Conservation (phyloP, 2,329 filamentous ascomycete species). For the Fusarium circinatum region DNA sequence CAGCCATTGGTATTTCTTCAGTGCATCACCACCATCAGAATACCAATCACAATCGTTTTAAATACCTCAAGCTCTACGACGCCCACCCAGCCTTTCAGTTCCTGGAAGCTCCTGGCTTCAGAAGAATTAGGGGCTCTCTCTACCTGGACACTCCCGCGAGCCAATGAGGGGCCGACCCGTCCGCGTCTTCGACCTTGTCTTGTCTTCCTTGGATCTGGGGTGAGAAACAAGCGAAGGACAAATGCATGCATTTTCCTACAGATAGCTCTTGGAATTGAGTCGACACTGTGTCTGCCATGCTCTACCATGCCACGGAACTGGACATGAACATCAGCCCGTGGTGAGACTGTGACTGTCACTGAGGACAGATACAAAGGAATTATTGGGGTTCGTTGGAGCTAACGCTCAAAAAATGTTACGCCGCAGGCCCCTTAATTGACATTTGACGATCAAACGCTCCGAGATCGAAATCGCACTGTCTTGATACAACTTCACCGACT, state of each 20-base stretch:
- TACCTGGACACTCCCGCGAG: slow-evolving; percentile 27
- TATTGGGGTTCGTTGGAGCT: background rate
- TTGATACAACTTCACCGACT: slow-evolving; percentile 7
- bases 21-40: background rate
- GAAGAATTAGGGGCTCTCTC: slow-evolving; percentile 43
- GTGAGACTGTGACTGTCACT: background rate
- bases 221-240: slow-evolving; percentile 35
- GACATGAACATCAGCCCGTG: slow-evolving; percentile 7
- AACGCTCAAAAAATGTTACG: slow-evolving; percentile 12
- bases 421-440: slow-evolving; percentile 33
- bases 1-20: slow-evolving; percentile 13
- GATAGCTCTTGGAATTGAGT: slow-evolving; percentile 18
- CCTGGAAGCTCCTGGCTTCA: slow-evolving; percentile 37
- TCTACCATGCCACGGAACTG: slow-evolving; percentile 1
- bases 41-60: slow-evolving; percentile 10
- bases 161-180: slow-evolving; percentile 46
- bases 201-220: slow-evolving; percentile 31
- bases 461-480: slow-evolving; percentile 32
- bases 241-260: slow-evolving; percentile 18
- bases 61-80: slow-evolving; percentile 32
- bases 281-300: slow-evolving; percentile 36
- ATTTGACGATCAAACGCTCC: slow-evolving; percentile 35
- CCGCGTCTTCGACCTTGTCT: slow-evolving; percentile 37
- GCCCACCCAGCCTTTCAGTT: slow-evolving; percentile 34
- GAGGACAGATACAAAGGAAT: background rate